phyloP scores from a whole-genome alignment of 495 filamentous ascomycete genomes.

The Aspergillus bertholletiae region DNA sequence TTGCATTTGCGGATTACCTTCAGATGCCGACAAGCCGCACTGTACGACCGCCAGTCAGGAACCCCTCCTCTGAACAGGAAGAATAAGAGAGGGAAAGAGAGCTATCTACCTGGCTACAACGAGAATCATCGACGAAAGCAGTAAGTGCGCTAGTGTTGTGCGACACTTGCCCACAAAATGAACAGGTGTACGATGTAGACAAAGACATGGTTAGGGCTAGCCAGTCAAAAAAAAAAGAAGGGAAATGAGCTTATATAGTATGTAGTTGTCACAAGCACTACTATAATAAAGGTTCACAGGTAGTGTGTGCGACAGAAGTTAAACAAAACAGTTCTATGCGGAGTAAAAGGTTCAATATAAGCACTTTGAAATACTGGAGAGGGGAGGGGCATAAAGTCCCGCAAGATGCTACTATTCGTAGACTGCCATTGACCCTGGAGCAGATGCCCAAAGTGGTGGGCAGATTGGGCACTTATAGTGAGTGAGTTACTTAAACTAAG shows the following conservation, averaged over 20 bases:
- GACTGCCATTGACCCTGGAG: too few species aligned
- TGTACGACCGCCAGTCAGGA: slow-evolving; percentile 19
- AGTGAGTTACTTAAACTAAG: not conserved
- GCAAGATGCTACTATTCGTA: too few species aligned
- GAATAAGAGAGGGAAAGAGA: not conserved
- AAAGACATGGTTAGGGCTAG: slow-evolving; percentile 25
- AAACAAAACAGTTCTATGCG: not conserved
- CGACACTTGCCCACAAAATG: slow-evolving; percentile 33
- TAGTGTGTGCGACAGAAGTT: not conserved
- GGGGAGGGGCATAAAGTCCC: not conserved
- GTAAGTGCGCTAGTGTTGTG: slow-evolving; percentile 31
- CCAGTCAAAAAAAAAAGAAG: not conserved
- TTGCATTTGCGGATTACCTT: slow-evolving; percentile 47
- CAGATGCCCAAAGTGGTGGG: slow-evolving; percentile 4
- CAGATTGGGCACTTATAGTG: slow-evolving; percentile 1
- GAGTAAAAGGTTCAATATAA: not conserved
- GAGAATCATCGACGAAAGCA: slow-evolving; percentile 29
- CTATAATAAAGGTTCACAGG: not conserved
- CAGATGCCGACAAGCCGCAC: slow-evolving; percentile 38
- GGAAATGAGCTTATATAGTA: not conserved
- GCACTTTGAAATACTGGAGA: not conserved
- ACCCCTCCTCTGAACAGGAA: not conserved
- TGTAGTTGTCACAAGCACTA: not conserved
- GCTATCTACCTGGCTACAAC: slow-evolving; percentile 35
- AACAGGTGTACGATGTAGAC: slow-evolving; percentile 34